A percentile compares a stretch with the other conserved stretches of the same genome.
phyloP scores from a whole-genome alignment of 2,329 filamentous ascomycete species.

The Colletotrichum sp. region DNA sequence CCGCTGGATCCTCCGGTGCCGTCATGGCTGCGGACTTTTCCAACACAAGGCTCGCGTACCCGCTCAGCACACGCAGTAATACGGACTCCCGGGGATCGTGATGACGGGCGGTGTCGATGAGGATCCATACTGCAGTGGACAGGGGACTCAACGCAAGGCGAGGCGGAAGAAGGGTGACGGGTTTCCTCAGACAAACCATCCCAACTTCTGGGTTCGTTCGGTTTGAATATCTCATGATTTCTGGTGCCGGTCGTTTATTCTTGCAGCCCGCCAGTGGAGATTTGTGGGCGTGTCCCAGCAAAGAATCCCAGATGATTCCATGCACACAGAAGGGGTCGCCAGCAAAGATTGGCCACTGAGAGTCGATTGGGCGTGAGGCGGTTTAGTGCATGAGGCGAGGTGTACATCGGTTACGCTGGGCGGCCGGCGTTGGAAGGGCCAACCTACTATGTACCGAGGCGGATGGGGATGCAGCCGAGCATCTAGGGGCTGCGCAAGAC shows the following conservation, averaged over 20 bases:
- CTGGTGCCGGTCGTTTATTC: background rate
- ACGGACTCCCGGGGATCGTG: background rate
- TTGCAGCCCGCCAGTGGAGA: background rate
- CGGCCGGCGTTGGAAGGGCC: background rate
- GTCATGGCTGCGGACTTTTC: slow-evolving; percentile 2
- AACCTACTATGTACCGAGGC: background rate
- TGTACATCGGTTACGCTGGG: background rate
- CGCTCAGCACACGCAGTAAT: background rate
- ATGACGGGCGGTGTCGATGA: background rate
- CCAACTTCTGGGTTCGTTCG: background rate
- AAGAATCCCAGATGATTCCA: background rate
- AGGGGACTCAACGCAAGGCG: background rate
- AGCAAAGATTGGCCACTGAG: background rate
- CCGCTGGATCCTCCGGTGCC: background rate
- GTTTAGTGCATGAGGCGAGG: background rate
- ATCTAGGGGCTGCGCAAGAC: background rate
- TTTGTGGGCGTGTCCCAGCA: background rate
- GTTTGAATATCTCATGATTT: background rate
- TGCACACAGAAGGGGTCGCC: background rate
- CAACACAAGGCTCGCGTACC: background rate
- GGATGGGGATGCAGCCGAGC: background rate
- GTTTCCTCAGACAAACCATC: background rate
- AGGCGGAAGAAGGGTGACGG: background rate
- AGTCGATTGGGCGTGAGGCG: background rate
- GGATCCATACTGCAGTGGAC: background rate